A percentile compares a stretch with the other conserved stretches of the same genome.
Evolutionary conservation across 768 basidiomycete genomes (phyloP).

Genomic region (Suillus discolor): DNA sequence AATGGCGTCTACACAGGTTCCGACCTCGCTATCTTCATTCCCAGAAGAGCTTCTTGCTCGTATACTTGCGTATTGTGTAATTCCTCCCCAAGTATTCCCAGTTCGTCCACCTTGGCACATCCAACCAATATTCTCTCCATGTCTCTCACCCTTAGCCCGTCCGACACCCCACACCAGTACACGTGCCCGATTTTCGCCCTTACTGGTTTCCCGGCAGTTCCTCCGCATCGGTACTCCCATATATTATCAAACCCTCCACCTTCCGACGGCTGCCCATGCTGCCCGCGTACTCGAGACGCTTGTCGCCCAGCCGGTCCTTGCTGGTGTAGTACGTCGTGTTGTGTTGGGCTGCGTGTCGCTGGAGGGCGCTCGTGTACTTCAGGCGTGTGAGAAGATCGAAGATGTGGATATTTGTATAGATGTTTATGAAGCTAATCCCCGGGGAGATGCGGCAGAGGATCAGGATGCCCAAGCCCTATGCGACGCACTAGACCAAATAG

Average conservation of each 20-base stretch:
- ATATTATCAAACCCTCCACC: conserved; percentile 54
- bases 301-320: conserved; percentile 37
- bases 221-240: conserved; percentile 59
- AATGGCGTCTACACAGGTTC: background rate
- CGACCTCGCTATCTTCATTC: conserved; percentile 29
- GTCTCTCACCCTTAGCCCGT: conserved; percentile 10
- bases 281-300: conserved; percentile 41
- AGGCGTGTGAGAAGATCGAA: conserved; percentile 29
- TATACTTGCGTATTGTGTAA: conserved; percentile 39
- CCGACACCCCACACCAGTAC: conserved; percentile 10
- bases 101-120: conserved; percentile 28
- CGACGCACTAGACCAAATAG: conserved; percentile 40
- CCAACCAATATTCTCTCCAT: conserved; percentile 15
- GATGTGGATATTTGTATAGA: conserved; percentile 44
- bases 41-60: conserved; percentile 50
- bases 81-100: conserved; percentile 21
- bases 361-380: conserved; percentile 42
- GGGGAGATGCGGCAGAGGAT: conserved; percentile 15
- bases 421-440: conserved; percentile 9
- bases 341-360: conserved; percentile 44
- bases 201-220: conserved; percentile 55
- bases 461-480: conserved; percentile 41
- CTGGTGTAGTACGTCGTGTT: conserved; percentile 42
- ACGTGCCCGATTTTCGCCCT: conserved; percentile 38
- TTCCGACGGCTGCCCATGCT: conserved; percentile 45